These are phyloP conservation scores for Bolboschoenus planiculmis DNA, from an alignment of 176 grass and related monocot species.

Conservation along the genomic window DNA sequence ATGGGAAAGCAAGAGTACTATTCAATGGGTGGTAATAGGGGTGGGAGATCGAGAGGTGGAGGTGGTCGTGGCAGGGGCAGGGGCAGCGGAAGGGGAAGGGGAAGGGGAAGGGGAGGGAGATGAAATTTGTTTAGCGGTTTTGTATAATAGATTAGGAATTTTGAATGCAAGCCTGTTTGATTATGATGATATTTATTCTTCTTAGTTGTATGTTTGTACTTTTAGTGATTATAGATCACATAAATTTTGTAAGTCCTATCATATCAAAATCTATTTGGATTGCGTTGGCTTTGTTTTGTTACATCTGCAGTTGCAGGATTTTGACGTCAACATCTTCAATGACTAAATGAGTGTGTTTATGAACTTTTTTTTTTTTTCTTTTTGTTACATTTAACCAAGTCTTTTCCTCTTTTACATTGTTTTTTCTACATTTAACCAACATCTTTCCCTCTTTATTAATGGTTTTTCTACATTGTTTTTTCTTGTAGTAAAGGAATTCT, in stretches of 20 bases:
- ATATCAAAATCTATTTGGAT: background rate
- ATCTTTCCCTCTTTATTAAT: background rate
- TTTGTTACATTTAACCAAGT: background rate
- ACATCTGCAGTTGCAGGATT: background rate
- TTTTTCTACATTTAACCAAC: background rate
- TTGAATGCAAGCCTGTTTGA: background rate
- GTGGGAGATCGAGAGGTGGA: slow-evolving; percentile 34
- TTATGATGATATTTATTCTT: background rate
- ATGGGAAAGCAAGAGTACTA: slow-evolving; percentile 69
- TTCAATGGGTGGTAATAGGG: slow-evolving; percentile 43
- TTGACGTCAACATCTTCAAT: background rate
- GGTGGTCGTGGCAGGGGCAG: slow-evolving; percentile 11
- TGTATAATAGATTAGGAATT: slow-evolving; percentile 5
- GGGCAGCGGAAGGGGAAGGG: slow-evolving; percentile 19
- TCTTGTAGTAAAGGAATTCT: background rate
- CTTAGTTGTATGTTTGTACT: background rate
- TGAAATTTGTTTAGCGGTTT: slow-evolving; percentile 3
- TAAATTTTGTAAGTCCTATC: background rate
- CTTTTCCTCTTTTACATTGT: background rate
- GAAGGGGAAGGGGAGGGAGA: slow-evolving; percentile 19
- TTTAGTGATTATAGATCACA: background rate
- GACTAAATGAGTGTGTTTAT: background rate
- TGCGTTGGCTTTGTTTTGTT: background rate
- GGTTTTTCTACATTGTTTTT: background rate
- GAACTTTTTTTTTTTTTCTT: background rate